Percentiles rank a stretch among this genome's conserved stretches.
These are phyloP conservation scores for Phytophthora aleatoria DNA, from an alignment of 352 stramenopile genomes.

Conservation along the genomic window DNA sequence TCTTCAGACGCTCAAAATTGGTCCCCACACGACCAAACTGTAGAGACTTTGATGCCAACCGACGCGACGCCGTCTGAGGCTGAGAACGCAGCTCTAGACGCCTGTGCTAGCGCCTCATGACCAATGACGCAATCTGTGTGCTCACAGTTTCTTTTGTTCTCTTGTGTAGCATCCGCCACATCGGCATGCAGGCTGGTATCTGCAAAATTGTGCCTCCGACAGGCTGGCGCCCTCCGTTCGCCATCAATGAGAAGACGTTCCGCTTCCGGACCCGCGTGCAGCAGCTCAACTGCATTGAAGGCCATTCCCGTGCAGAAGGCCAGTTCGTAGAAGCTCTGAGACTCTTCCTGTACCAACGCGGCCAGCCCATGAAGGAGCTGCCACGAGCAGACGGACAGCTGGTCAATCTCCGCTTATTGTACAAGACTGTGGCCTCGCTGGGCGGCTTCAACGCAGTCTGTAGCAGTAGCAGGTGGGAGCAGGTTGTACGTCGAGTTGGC, in stretches of 20 bases:
- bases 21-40: background rate
- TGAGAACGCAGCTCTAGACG: no score
- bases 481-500: constrained; percentile 68
- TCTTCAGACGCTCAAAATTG: constrained; percentile 3
- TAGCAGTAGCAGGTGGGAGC: constrained; percentile 40
- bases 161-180: constrained; percentile 76
- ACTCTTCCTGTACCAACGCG: constrained; percentile 84
- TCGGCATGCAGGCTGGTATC: constrained; percentile 95
- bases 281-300: constrained; percentile 93
- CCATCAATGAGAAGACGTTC: constrained; percentile 87
- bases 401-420: constrained; percentile 71
- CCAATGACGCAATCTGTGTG: background rate
- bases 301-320: constrained; percentile 75
- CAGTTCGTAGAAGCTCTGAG: constrained; percentile 82
- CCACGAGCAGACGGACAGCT: constrained; percentile 74
- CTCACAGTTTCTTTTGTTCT: background rate
- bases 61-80: constrained; percentile 10
- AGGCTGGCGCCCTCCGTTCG: constrained; percentile 92
- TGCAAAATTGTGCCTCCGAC: constrained; percentile 98
- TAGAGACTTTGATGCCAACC: constrained; percentile 17
- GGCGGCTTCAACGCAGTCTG: constrained; percentile 61
- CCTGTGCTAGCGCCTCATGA: no score
- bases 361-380: constrained; percentile 78
- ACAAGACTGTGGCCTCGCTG: constrained; percentile 61
- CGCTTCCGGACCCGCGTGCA: constrained; percentile 96